Conservation (phyloP, 305 asterid genomes). For the Fraxinus albicans region DNA sequence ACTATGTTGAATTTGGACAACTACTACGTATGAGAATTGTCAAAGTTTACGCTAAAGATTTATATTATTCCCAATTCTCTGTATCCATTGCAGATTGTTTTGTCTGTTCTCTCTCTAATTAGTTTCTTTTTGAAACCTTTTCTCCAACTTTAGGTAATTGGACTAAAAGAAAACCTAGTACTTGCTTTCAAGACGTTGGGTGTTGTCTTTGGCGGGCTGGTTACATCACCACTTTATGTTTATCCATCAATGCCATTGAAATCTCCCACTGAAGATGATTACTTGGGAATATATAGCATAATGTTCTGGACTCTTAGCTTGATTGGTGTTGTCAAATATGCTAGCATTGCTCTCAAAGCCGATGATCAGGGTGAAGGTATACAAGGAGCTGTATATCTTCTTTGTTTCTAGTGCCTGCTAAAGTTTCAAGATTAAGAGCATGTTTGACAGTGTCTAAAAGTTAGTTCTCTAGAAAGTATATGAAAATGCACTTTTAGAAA, state of each 20-base stretch:
- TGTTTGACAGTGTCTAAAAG: not conserved
- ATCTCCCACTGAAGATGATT: slow-evolving; percentile 42
- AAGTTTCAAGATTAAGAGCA: not conserved
- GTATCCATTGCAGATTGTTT: not conserved
- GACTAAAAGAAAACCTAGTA: slow-evolving; percentile 26
- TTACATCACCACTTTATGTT: slow-evolving; percentile 52
- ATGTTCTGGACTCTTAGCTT: slow-evolving; percentile 53
- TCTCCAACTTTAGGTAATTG: slow-evolving; percentile 22
- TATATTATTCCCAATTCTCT: not conserved
- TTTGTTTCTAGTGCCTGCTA: not conserved
- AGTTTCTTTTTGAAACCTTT: not conserved
- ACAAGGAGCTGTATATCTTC: not conserved
- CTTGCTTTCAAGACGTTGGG: slow-evolving; percentile 50
- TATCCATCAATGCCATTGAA: slow-evolving; percentile 47
- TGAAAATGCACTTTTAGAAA: not conserved
- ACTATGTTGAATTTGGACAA: not conserved
- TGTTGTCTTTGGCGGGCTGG: slow-evolving; percentile 52
- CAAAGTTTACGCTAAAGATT: not conserved
- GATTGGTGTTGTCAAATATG: slow-evolving; percentile 47
- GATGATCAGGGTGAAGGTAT: slow-evolving; percentile 58
- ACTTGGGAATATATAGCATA: slow-evolving; percentile 45
- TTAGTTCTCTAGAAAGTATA: not conserved
- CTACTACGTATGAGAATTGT: not conserved
- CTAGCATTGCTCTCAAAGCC: slow-evolving; percentile 43
- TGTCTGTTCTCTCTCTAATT: not conserved